Base-by-base conservation (phyloP, 2,329 filamentous ascomycete species). In the Drechslerella dactyloides region DNA sequence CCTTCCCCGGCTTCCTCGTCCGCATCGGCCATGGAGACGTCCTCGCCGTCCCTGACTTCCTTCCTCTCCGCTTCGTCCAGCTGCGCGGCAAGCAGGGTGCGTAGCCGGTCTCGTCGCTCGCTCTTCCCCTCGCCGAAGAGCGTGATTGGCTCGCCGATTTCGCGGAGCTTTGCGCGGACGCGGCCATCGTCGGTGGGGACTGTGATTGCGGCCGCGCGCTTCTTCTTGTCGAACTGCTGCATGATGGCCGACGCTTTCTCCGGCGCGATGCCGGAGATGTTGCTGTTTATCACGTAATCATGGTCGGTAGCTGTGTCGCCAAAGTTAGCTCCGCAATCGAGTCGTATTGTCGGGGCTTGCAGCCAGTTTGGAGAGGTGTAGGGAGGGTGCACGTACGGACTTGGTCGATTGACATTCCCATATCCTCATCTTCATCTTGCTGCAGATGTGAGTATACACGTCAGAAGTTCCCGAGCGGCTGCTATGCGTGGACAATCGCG, bases 151-250 rank as follows among this genome's bases (percentile, higher is more conserved):
- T 99, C 90, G n/a, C 90, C 91, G 74, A 96, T 84, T 77, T 94
- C 89, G 75, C 94, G 87, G 69, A 97, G 84, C 75, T 86, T 87
- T 40, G 87, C 84, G 72, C 92, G 90, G 53, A 99, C 93, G 76
- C 90, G 87, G 73, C 85, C 88, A 82, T 99, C 94, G 79, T 97
- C 93, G 61, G 96, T 99, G 0, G 93, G 94, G 2, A 99, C 94
- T 11, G 90, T 89, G 76, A 97, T 90, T 10, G 90, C 89, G 17
- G 92, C 92, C 10, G 92, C 93, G 77, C 91, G 86, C 77, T 92
- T 87, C 81, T 96, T 97, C 73, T 93, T 90, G 77, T 92, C 90
- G 80, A 99, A 94, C 79, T 97, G 93, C 35, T 86, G 89, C 19
- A 96, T 83, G 61, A 97, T 88, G 13, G 90, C 91, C 1, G 91